phyloP scores from a whole-genome alignment of 352 stramenopile genomes.

The Aphanomyces astaci region DNA sequence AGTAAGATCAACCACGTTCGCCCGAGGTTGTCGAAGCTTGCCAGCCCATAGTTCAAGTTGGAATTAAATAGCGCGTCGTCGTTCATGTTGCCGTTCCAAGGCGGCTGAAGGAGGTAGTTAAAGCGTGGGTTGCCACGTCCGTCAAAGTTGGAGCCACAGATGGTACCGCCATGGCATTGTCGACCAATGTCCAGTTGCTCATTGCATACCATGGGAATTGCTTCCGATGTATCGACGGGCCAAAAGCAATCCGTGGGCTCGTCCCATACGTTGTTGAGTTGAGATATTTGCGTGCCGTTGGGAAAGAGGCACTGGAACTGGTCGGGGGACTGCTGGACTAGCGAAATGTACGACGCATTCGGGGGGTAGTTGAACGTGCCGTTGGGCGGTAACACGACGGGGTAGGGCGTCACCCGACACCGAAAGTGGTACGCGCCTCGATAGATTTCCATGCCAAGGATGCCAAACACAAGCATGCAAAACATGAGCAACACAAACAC shows the following conservation, averaged over 20 bases:
- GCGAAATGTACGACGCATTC: background rate
- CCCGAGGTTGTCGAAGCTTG: slow-evolving; percentile 78
- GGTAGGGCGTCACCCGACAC: slow-evolving; percentile 68
- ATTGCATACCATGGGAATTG: slow-evolving; percentile 31
- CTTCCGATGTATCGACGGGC: slow-evolving; percentile 48
- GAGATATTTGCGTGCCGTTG: background rate
- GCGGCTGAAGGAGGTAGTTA: slow-evolving; percentile 13
- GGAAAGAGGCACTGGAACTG: background rate
- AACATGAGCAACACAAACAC: slow-evolving; percentile 85
- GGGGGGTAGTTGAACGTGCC: background rate
- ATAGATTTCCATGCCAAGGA: slow-evolving; percentile 85
- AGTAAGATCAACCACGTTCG: slow-evolving; percentile 79
- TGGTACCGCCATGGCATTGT: slow-evolving; percentile 29
- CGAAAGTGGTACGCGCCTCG: slow-evolving; percentile 61
- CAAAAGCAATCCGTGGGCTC: slow-evolving; percentile 44
- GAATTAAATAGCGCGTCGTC: slow-evolving; percentile 33
- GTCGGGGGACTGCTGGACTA: background rate
- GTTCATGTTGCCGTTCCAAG: background rate
- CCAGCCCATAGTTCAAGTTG: slow-evolving; percentile 67
- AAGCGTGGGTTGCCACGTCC: slow-evolving; percentile 29
- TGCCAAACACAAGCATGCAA: slow-evolving; percentile 86
- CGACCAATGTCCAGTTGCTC: slow-evolving; percentile 18
- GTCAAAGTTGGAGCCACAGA: slow-evolving; percentile 41
- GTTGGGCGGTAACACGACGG: slow-evolving; percentile 44
- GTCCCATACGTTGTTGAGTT: slow-evolving; percentile 12